Base-by-base conservation (phyloP, 495 filamentous ascomycete genomes). In the Parathielavia appendiculata region DNA sequence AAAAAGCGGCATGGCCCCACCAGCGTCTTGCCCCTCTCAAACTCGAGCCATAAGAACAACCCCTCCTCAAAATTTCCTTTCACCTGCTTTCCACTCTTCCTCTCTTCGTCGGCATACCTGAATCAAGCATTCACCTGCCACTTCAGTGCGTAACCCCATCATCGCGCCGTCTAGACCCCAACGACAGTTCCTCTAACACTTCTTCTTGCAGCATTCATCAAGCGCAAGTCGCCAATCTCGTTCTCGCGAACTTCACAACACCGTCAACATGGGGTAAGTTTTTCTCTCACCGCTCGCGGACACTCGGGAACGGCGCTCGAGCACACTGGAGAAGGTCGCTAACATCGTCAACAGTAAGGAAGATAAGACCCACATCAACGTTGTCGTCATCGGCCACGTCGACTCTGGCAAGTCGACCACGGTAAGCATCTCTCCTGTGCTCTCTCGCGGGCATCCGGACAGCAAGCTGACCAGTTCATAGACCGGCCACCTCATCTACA, bases 371-470 rank as follows among this genome's bases (percentile, higher is more conserved):
- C 91, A 96, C 75, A 85, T 96, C 78, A 96, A 96, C 85, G 89
- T 97, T 79, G 92, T 96, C 77, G 92, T 96, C 81, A 95, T 95
- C 82, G 91, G 90, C 81, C 91, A 98, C 86, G 93, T 98, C 91
- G 92, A 97, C 84, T 95, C 91, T 79, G 93, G 93, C 80, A 98
- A 98, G 87, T 97, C 92, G 57, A 98, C 93, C 73, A 98, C 93
- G 75, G 68, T 72, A 64, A 69, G 69, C 57, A 91, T 87, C 41
- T 30, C 38, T 19, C 8, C 50, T 11, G 34, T 17, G 5, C n/a
- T 22, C 10, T 14, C 8, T 39, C 32, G 41, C 35, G 55, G 0
- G 35, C 39, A 2, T 40, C 7, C 26, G 23, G 43, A 30, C 20
- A 53, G n/a, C 30, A 10, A 30, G 51, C 57, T 58, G 41, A 62